These are phyloP conservation scores for Sporisorium sorghi DNA, from an alignment of 1,284 basidiomycete species.

Conservation along the genomic window DNA sequence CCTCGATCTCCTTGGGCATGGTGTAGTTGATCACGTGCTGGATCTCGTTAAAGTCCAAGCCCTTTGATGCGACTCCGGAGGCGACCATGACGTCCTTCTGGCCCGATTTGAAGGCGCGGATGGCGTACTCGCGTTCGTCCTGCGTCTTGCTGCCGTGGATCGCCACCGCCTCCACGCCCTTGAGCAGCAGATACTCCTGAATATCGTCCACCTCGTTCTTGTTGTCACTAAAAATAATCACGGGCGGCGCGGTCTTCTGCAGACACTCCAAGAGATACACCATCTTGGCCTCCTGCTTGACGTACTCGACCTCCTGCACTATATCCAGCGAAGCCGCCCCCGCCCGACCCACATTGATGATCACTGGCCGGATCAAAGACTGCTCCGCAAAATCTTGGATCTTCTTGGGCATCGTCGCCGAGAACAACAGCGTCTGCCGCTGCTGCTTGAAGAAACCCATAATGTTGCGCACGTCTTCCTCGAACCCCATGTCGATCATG, in stretches of 20 bases:
- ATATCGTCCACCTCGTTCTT: slow-evolving; percentile 99
- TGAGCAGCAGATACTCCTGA: slow-evolving; percentile 94
- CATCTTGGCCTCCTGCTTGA: slow-evolving; percentile 99
- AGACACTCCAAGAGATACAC: slow-evolving; percentile 96
- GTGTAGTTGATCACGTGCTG: slow-evolving; percentile 97
- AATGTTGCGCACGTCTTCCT: slow-evolving; percentile 97
- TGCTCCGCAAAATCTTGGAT: slow-evolving; percentile 98
- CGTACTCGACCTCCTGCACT: slow-evolving; percentile 96
- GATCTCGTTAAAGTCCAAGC: slow-evolving; percentile 97
- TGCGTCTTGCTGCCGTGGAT: slow-evolving; percentile 98
- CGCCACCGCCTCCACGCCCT: slow-evolving; percentile 97
- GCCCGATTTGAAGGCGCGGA: slow-evolving; percentile 94
- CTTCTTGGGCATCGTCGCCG: slow-evolving; percentile 98
- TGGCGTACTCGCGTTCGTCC: slow-evolving; percentile 98
- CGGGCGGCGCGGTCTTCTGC: slow-evolving; percentile 97
- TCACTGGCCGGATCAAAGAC: slow-evolving; percentile 88
- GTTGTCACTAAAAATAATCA: slow-evolving; percentile 98
- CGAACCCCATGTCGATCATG: slow-evolving; percentile 99
- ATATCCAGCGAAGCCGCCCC: slow-evolving; percentile 98
- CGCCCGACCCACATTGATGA: slow-evolving; percentile 97
- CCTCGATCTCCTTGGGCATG: slow-evolving; percentile 97
- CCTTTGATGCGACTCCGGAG: slow-evolving; percentile 95
- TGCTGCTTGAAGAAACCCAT: slow-evolving; percentile 98
- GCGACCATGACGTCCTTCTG: slow-evolving; percentile 99
- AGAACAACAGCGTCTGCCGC: slow-evolving; percentile 95